A percentile compares a stretch with the other conserved stretches of the same genome.
phyloP scores from a whole-genome alignment of 1,139 yeast species.

The Kurtzmaniella quercitrusa region DNA sequence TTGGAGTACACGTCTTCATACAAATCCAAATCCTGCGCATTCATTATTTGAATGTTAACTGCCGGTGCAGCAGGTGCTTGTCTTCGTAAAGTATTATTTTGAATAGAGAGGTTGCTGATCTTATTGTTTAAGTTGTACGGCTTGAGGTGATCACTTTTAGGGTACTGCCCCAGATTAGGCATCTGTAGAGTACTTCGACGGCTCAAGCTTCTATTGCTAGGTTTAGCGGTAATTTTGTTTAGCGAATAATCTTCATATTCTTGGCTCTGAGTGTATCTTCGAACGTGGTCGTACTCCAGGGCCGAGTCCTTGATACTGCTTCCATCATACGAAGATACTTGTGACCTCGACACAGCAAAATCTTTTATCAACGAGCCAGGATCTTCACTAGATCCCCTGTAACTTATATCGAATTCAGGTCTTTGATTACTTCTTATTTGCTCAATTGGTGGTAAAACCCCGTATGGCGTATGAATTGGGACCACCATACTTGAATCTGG shows the following conservation, averaged over 20 bases:
- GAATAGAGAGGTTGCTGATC: conserved; percentile 1
- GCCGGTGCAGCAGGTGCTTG: conserved; percentile 21
- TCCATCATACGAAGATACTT: conserved; percentile 24
- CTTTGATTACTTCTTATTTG: background rate
- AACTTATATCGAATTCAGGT: background rate
- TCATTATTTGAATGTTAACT: conserved; percentile 51
- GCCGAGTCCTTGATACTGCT: conserved; percentile 24
- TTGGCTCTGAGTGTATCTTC: conserved; percentile 5
- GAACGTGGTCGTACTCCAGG: conserved; percentile 18
- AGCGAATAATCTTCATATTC: background rate
- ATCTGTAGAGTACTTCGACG: background rate
- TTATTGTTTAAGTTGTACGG: background rate
- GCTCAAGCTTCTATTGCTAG: background rate
- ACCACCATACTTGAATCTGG: conserved; percentile 18
- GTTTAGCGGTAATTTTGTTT: background rate
- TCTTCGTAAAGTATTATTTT: conserved; percentile 5
- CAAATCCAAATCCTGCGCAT: conserved; percentile 53
- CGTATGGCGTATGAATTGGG: conserved; percentile 49
- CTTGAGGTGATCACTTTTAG: background rate
- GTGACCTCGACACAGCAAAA: background rate
- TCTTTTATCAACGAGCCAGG: background rate
- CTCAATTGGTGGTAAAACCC: conserved; percentile 24
- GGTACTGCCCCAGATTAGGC: conserved; percentile 2
- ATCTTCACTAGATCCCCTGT: background rate
- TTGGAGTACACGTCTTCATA: conserved; percentile 44